These are phyloP conservation scores for Pythium utonaiense DNA, from an alignment of 352 stramenopile genomes.

Conservation along the genomic window DNA sequence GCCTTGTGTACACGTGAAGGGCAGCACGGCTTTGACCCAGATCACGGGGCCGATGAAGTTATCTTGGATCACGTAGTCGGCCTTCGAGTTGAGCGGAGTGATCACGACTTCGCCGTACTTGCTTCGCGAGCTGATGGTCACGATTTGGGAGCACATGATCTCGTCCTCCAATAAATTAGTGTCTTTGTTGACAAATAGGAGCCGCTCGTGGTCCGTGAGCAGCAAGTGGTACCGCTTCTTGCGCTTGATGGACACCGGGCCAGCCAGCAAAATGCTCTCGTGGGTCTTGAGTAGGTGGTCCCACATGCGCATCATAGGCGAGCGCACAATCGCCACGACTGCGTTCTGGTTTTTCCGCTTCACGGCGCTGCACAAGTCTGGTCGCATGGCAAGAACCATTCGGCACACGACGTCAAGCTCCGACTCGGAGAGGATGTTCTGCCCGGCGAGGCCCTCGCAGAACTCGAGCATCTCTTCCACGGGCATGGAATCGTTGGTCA, in stretches of 20 bases:
- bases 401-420: slow-evolving; percentile 76
- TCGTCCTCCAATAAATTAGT: slow-evolving; percentile 88
- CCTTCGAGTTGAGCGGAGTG: slow-evolving; percentile 49
- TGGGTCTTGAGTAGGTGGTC: slow-evolving; percentile 80
- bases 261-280: slow-evolving; percentile 76
- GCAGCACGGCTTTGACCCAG: slow-evolving; percentile 82
- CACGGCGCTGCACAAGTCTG: slow-evolving; percentile 69
- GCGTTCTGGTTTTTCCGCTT: slow-evolving; percentile 82
- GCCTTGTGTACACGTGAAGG: slow-evolving; percentile 83
- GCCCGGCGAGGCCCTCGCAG: slow-evolving; percentile 55
- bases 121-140: slow-evolving; percentile 78
- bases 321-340: slow-evolving; percentile 76
- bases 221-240: slow-evolving; percentile 85
- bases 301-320: slow-evolving; percentile 80
- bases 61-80: slow-evolving; percentile 78
- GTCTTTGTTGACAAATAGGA: slow-evolving; percentile 87
- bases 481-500: slow-evolving; percentile 47
- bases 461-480: slow-evolving; percentile 87
- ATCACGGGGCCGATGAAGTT: slow-evolving; percentile 83
- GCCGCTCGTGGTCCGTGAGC: slow-evolving; percentile 79
- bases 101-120: slow-evolving; percentile 79
- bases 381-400: slow-evolving; percentile 73
- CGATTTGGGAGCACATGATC: slow-evolving; percentile 85
- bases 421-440: slow-evolving; percentile 50
- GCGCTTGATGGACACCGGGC: slow-evolving; percentile 74